Base-by-base conservation (phyloP, 2,329 filamentous ascomycete species). In the Scolecobasidium constrictum region DNA sequence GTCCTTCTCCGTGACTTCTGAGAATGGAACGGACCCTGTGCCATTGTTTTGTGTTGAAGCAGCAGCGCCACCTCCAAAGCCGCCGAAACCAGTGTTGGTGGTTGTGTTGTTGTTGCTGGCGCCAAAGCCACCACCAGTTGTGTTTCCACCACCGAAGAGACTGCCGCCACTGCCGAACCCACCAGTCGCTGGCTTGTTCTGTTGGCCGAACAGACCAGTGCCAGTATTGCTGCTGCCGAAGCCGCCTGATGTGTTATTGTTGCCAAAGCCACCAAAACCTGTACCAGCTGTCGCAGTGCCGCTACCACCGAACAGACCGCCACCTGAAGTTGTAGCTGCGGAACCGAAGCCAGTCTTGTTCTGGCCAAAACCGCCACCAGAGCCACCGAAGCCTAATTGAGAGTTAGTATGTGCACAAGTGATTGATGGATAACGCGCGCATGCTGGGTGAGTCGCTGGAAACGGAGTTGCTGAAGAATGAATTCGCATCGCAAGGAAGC, bases 1-100 rank as follows among this genome's bases (percentile, higher is more conserved):
- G 55, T 93, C 86, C 60, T 90, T 92, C 64, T 93, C 86, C 16
- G 71, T 66, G 37, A 75, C 72, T 0, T 85, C 68, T 47, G 75
- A 65, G 64, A 90, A 93, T 4, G 79, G 72, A 3, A 72, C 62
- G 43, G 57, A 67, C 12, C 71, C 80, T 7, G 85, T 90, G 46
- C 86, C 86, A 46, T 68, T 69, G 50, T 67, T 65, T 47, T 81
- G 75, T 38, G 64, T 69, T 40, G 62, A 61, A 7, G 61, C 58
- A 33, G 67, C 62, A 35, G 53, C 59, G 45, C 57, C 48, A 50
- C 38, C 38, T 16, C 69, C 69, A 44, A 73, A 73, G 2, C 58
- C 61, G n/a, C 26, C 26, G 26, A 31, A 31, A n/a, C 26, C 26
- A n/a, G 26, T 31, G n/a, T n/a, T n/a, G 17, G 44, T 40, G 9